phyloP scores from a whole-genome alignment of 2,329 filamentous ascomycete genomes.

The Byssoonygena ceratinophila region DNA sequence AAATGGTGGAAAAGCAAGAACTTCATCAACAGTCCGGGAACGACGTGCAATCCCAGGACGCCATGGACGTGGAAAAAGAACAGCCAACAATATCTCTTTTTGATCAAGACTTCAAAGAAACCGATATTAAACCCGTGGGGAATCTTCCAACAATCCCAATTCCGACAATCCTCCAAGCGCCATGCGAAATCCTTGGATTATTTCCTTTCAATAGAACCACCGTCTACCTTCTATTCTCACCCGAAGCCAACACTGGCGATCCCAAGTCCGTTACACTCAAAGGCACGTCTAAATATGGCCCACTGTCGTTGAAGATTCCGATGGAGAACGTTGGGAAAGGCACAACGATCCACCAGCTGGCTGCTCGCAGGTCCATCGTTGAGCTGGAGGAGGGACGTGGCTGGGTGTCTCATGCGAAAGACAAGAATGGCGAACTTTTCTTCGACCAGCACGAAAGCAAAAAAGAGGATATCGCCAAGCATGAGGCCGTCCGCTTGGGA shows the following conservation, averaged over 20 bases:
- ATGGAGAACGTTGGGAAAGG: conserved; percentile 42
- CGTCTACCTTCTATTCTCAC: conserved; percentile 55
- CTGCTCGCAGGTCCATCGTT: conserved; percentile 54
- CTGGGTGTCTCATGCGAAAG: conserved; percentile 49
- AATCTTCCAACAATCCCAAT: conserved; percentile 43
- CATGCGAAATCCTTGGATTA: conserved; percentile 52
- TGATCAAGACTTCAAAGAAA: conserved; percentile 40
- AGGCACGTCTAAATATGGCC: conserved; percentile 47
- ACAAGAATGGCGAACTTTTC: conserved; percentile 35
- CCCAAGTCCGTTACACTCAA: conserved; percentile 49
- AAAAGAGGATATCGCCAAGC: conserved; percentile 52
- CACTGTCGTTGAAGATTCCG: conserved; percentile 54
- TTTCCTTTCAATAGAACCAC: conserved; percentile 57
- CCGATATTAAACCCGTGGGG: conserved; percentile 26
- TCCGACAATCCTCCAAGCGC: conserved; percentile 55
- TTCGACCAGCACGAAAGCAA: conserved; percentile 41
- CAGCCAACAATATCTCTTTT: conserved; percentile 50
- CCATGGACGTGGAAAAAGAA: conserved; percentile 14
- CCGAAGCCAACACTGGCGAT: conserved; percentile 34
- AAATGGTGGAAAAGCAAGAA: conserved; percentile 49
- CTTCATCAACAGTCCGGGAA: conserved; percentile 14
- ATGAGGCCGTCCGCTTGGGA: conserved; percentile 56
- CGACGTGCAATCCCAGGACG: conserved; percentile 5
- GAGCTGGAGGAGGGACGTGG: conserved; percentile 62
- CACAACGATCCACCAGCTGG: conserved; percentile 58